Base-by-base conservation (phyloP, 208 protist genomes). In the Wallacemonas sp. region DNA sequence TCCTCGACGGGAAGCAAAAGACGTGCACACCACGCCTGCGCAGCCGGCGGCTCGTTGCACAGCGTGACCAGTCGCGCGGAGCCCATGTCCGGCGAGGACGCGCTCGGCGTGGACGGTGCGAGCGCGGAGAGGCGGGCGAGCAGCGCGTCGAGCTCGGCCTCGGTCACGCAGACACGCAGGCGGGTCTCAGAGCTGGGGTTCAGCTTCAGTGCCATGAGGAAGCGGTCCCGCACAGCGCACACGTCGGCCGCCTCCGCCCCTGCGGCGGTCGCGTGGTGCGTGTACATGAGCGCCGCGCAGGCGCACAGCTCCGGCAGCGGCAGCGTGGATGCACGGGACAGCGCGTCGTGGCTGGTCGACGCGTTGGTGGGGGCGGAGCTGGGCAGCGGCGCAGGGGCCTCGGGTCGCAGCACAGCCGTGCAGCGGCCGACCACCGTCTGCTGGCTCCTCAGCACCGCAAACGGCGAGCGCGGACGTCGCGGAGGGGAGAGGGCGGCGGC, bases 1-100 rank as follows among this genome's bases (percentile, higher is more conserved):
- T 94, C 89, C 16, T 94, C 89, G 2, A 74, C 69, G 23, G 72
- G 84, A 22, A 94, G 75, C 33, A 94, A 64, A 18, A 83, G 48
- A 10, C 79, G 81, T 8, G 77, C 85, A 38, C 78, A 64, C 63
- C 73, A 88, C 3, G 76, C 22, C 61, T 41, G 12, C 72, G 64
- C 22, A 77, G 65, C 25, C 39, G 68, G 44, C 31, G 70, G 55
- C 42, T 82, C 69, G 38, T 72, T 41, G 68, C 75, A 89, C 12
- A 89, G 65, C 2, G 61, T 73, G 61, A 77, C 67, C 18, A 68
- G 32, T 16, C 33, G 46, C 3, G 74, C 70, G 2, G 41, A 2
- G 20, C 49, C 25, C 25, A 65, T 26, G 14, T 82, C 63, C 46
- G n/a, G n/a, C n/a, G n/a, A n/a, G n/a, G n/a, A n/a, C n/a, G n/a